Conservation (phyloP, 805 yeast genomes). For the Barnettozyma botsteinii region DNA sequence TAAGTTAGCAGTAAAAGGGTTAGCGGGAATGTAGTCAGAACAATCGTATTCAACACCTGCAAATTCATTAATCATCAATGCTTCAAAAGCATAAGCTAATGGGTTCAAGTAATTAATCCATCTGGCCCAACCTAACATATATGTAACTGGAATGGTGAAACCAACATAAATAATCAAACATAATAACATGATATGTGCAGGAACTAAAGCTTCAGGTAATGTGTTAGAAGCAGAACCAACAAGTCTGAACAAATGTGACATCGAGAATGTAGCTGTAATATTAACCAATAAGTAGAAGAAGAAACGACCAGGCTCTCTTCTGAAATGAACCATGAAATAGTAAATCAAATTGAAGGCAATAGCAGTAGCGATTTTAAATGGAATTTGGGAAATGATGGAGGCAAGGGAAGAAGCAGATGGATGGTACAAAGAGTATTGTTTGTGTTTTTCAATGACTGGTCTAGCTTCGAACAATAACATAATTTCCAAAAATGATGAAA, state of each 20-base stretch:
- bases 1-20: constrained; percentile 18
- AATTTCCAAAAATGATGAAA: constrained; percentile 50
- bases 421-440: constrained; percentile 62
- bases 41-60: constrained; percentile 39
- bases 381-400: constrained; percentile 53
- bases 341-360: constrained; percentile 41
- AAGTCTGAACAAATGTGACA: constrained; percentile 50
- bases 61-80: constrained; percentile 51
- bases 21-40: constrained; percentile 40
- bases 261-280: constrained; percentile 36
- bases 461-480: constrained; percentile 48
- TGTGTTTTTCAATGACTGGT: constrained; percentile 63
- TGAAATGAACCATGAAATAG: constrained; percentile 52
- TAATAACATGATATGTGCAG: constrained; percentile 42
- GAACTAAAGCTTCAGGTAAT: constrained; percentile 49
- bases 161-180: constrained; percentile 46
- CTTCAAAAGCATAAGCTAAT: constrained; percentile 47
- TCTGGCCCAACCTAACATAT: constrained; percentile 54
- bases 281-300: constrained; percentile 43
- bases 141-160: constrained; percentile 47
- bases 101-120: constrained; percentile 59
- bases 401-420: constrained; percentile 73
- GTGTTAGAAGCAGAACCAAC: constrained; percentile 43
- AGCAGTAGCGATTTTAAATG: constrained; percentile 46
- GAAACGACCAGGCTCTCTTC: constrained; percentile 45